Evolutionary conservation across 177 flowering plant species (phyloP).

Genomic region (Vitis hybrid): DNA sequence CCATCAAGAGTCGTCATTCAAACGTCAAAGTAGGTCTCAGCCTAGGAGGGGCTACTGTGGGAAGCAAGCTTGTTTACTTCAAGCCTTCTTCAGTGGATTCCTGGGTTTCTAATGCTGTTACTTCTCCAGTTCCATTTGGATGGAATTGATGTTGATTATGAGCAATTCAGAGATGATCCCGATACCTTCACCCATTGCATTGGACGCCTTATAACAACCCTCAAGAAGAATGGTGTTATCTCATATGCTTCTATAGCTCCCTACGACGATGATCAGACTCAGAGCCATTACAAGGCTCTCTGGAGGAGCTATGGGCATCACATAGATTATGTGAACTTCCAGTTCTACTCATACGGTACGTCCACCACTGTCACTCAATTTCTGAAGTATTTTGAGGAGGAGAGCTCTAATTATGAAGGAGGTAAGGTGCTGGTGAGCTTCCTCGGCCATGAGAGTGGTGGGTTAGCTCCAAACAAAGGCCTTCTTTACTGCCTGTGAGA

Average conservation of each 20-base stretch:
- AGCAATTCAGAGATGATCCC: conserved; percentile 38
- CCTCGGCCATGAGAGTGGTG: conserved; percentile 38
- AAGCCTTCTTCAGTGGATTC: conserved; percentile 39
- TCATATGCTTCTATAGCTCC: conserved; percentile 58
- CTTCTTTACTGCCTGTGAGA: conserved; percentile 41
- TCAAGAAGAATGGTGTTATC: conserved; percentile 37
- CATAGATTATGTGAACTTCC: conserved; percentile 57
- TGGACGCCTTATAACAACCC: conserved; percentile 33
- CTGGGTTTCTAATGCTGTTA: conserved; percentile 54
- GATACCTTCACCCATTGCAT: conserved; percentile 45
- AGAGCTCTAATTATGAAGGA: conserved; percentile 26
- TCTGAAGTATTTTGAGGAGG: conserved; percentile 22
- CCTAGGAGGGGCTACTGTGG: conserved; percentile 52
- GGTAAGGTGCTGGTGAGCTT: conserved; percentile 48
- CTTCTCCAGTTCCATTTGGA: conserved; percentile 43
- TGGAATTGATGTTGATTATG: conserved; percentile 55
- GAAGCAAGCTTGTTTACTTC: conserved; percentile 30
- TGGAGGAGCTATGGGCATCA: conserved; percentile 38
- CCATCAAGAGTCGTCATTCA: conserved; percentile 35
- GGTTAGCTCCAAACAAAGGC: conserved; percentile 37
- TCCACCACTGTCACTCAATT: conserved; percentile 35
- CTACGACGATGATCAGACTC: conserved; percentile 36
- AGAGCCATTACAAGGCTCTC: conserved; percentile 44
- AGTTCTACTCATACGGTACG: conserved; percentile 34
- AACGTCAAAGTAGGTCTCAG: conserved; percentile 64